phyloP scores from a whole-genome alignment of 208 protist genomes.

The Strigomonas culicis region DNA sequence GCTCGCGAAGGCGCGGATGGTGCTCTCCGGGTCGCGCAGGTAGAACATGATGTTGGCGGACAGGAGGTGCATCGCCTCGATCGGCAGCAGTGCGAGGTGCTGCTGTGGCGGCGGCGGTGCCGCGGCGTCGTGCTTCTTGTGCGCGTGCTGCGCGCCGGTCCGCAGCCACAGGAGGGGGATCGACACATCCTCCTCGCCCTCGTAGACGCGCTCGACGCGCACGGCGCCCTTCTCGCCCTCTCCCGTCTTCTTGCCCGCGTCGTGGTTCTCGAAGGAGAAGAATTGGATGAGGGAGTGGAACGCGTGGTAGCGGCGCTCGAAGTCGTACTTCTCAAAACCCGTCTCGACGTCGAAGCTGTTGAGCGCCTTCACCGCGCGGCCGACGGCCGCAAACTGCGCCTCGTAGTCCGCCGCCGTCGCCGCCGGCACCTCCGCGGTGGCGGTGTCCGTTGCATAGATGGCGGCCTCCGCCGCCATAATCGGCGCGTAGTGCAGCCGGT shows the following conservation, averaged over 20 bases:
- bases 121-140: slow-evolving; percentile 59
- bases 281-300: slow-evolving; percentile 71
- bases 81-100: slow-evolving; percentile 42
- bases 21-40: slow-evolving; percentile 76
- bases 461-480: background rate
- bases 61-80: slow-evolving; percentile 54
- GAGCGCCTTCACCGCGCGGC: slow-evolving; percentile 57
- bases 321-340: slow-evolving; percentile 74
- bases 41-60: slow-evolving; percentile 80
- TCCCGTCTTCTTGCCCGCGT: slow-evolving; percentile 17
- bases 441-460: slow-evolving; percentile 4
- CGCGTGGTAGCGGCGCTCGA: slow-evolving; percentile 84
- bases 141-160: slow-evolving; percentile 20
- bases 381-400: slow-evolving; percentile 54
- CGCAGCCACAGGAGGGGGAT: background rate
- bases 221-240: background rate
- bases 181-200: background rate
- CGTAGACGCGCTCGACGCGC: background rate
- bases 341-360: slow-evolving; percentile 73
- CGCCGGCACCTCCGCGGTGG: background rate
- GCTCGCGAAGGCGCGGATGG: slow-evolving; percentile 61
- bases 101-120: too few relatives aligned
- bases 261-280: slow-evolving; percentile 72
- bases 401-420: slow-evolving; percentile 7
- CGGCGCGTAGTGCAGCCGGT: slow-evolving; percentile 19